These are phyloP conservation scores for Spergularia marina DNA, from an alignment of 148 eudicot genomes.

Conservation along the genomic window DNA sequence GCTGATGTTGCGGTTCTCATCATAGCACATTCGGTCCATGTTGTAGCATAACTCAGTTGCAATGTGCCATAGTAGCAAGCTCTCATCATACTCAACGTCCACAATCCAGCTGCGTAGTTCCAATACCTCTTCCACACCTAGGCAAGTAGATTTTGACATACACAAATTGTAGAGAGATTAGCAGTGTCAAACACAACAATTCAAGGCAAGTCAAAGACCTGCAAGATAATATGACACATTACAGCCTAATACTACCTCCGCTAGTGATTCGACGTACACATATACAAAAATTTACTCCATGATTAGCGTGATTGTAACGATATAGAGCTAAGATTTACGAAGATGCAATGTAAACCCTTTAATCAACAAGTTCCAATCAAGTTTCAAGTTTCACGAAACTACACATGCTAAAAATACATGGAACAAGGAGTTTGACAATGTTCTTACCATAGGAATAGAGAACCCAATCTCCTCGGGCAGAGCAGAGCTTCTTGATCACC, in stretches of 20 bases:
- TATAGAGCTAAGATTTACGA: not conserved
- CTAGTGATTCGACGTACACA: not conserved
- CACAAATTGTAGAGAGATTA: too few species aligned
- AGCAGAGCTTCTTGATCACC: conserved; percentile 15
- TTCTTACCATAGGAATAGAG: conserved; percentile 14
- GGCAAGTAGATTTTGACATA: not conserved
- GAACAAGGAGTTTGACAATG: not conserved
- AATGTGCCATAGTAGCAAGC: conserved; percentile 50
- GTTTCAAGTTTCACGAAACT: not conserved
- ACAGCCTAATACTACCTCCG: too few species aligned
- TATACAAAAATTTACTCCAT: not conserved
- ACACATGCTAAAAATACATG: too few species aligned
- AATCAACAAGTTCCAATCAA: too few species aligned
- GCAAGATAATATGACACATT: too few species aligned
- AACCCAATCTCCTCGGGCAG: conserved; percentile 21
- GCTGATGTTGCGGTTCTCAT: conserved; percentile 6
- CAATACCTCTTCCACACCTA: conserved; percentile 31
- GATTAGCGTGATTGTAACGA: not conserved
- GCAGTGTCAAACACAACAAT: too few species aligned
- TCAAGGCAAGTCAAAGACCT: too few species aligned
- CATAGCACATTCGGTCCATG: not conserved
- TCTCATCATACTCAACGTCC: conserved; percentile 44
- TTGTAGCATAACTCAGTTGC: conserved; percentile 45
- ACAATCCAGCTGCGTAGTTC: conserved; percentile 28
- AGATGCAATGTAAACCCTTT: too few species aligned